A percentile compares a stretch with the other conserved stretches of the same genome.
Conservation (phyloP, 805 yeast genomes). For the Myxozyma nipponensis region DNA sequence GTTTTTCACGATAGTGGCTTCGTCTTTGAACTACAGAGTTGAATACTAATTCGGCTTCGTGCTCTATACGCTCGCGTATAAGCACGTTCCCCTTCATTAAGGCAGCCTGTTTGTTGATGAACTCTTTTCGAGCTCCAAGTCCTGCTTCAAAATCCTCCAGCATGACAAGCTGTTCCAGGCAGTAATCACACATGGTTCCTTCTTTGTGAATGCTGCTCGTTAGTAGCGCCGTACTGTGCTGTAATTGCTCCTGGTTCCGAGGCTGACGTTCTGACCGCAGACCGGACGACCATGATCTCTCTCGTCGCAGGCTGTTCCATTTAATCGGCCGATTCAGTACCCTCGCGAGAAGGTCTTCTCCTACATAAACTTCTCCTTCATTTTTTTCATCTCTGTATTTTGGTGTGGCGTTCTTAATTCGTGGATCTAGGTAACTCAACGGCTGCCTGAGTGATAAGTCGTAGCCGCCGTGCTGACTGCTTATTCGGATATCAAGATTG, state of each 20-base stretch:
- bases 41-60: too few relatives aligned
- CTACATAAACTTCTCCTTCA: constrained; percentile 1
- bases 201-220: constrained; percentile 2
- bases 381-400: neutral
- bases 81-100: neutral
- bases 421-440: neutral
- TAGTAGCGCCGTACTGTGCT: neutral
- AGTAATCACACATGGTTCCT: constrained; percentile 1
- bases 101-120: neutral
- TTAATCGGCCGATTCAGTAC: neutral
- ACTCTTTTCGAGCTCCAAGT: neutral
- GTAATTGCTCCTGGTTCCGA: neutral
- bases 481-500: neutral
- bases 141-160: constrained; percentile 3
- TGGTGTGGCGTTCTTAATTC: neutral
- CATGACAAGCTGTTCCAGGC: constrained; percentile 2
- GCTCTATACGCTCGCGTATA: neutral
- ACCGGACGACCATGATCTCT: neutral
- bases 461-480: neutral
- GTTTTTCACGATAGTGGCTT: neutral
- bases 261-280: neutral
- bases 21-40: too few relatives aligned
- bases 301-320: neutral
- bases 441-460: neutral
- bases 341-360: neutral